phyloP scores from a whole-genome alignment of 2,329 filamentous ascomycete genomes.

The Fusarium redolens region DNA sequence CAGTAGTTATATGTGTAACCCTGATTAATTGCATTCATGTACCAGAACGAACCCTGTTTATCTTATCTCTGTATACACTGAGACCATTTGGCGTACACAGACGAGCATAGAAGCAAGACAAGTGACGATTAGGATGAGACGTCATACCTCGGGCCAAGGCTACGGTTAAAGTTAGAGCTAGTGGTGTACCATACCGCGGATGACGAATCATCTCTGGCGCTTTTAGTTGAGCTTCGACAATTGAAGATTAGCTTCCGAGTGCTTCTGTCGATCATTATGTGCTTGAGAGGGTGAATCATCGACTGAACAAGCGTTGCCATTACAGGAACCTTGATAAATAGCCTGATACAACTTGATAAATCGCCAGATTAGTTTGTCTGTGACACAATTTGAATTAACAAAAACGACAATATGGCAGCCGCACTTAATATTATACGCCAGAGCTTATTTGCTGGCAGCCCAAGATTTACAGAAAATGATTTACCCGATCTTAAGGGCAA shows the following conservation, averaged over 20 bases:
- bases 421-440: slow-evolving; percentile 7
- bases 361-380: accelerated
- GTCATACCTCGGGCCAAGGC: neutral
- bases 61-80: no score
- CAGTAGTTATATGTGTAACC: neutral
- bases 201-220: neutral
- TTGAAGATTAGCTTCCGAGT: neutral
- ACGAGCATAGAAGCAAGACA: neutral
- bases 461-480: slow-evolving; percentile 62
- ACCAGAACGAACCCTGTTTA: no score
- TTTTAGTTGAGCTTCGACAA: neutral
- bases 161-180: neutral
- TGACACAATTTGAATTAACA: accelerated
- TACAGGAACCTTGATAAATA: neutral
- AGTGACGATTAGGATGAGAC: neutral
- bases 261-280: neutral
- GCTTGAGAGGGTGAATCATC: neutral
- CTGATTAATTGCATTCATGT: neutral
- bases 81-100: no score
- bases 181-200: accelerated
- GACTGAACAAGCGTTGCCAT: neutral
- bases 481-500: slow-evolving; percentile 62
- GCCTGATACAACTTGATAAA: no score
- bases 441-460: slow-evolving; percentile 32
- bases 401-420: neutral